These are phyloP conservation scores for Phialocephala sp. DNA, from an alignment of 2,329 filamentous ascomycete species.

Conservation along the genomic window DNA sequence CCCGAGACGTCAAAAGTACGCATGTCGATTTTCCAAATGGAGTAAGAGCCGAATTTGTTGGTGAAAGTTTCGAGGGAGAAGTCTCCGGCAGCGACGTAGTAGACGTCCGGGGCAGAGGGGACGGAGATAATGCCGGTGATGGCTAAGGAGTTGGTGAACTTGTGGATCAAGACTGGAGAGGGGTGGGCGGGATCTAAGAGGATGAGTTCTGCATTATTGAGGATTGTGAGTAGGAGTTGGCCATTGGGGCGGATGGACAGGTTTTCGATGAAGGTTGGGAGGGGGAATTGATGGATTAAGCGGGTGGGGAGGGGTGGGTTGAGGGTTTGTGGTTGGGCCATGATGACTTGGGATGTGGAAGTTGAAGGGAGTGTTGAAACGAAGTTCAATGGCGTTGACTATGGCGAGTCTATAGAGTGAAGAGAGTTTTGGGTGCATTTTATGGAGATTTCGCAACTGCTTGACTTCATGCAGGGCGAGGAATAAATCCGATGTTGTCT, in stretches of 20 bases:
- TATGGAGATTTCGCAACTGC: too few species aligned
- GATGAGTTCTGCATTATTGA: constrained; percentile 22
- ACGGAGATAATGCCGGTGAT: constrained; percentile 24
- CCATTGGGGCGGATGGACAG: constrained; percentile 30
- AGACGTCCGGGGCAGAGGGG: constrained; percentile 20
- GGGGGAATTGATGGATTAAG: constrained; percentile 26
- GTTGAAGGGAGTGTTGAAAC: neutral
- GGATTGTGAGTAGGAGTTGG: constrained; percentile 22
- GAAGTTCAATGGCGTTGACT: neutral
- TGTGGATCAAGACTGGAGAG: constrained; percentile 16
- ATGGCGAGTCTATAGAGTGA: neutral
- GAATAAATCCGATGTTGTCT: too few species aligned
- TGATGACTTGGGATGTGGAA: neutral
- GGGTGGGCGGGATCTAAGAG: constrained; percentile 15
- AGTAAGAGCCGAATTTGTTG: constrained; percentile 14
- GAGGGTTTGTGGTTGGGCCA: constrained; percentile 5
- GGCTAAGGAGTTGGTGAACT: constrained; percentile 11
- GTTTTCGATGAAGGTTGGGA: constrained; percentile 31
- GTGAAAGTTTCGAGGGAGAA: constrained; percentile 11
- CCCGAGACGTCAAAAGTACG: neutral
- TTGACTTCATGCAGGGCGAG: too few species aligned
- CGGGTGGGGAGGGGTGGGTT: constrained; percentile 16
- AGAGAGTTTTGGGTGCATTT: too few species aligned
- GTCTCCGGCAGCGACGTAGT: constrained; percentile 20
- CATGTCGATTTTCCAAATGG: constrained; percentile 20